Evolutionary conservation across 78 protist genomes (phyloP), one percentile per base, ranked within the genome.

Genomic region (Protostelium mycophagum): DNA sequence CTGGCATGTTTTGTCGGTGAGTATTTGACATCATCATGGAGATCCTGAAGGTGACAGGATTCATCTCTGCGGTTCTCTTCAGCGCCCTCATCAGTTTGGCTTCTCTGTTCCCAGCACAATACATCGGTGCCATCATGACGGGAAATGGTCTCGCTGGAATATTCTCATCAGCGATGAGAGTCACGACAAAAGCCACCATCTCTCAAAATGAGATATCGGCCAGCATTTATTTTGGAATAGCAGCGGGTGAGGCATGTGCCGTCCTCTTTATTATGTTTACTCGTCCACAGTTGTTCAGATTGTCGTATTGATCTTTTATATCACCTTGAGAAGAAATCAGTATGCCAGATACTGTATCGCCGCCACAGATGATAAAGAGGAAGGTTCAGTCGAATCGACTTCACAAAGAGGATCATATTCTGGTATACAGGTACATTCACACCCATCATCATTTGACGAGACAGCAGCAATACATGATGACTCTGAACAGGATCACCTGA

Each of bases 141-240:
- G 94, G 94, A 90, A 85, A 85, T 83, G 94, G 94, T 88, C 87
- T 92, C 36, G 94, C 94, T 23, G 94, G 94, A 90, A 89, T 92
- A 34, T 51, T 88, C 83, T 90, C n/a, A n/a, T n/a, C n/a, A n/a
- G n/a, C n/a, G n/a, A n/a, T n/a, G n/a, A n/a, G n/a, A n/a, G n/a
- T n/a, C n/a, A 91, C 88, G 84, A 91, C 94, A 0, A 85, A 88
- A n/a, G 94, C 85, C 25, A 38, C 94, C 0, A 39, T 88, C 63
- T 86, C 91, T 31, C 9, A 1, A 10, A n/a, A n/a, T 1, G 38
- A 91, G 86, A 63, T 63, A 38, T 83, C 85, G 1, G 84, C 90
- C 0, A 87, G 51, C 38, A 51, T 92, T 25, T 92, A 85, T 37
- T 92, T 89, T 73, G 87, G 89, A 85, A 34, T 92, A 0, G 91